These are phyloP conservation scores for Malassezia yamatoensis DNA, from an alignment of 1,284 basidiomycete genomes.

Conservation along the genomic window DNA sequence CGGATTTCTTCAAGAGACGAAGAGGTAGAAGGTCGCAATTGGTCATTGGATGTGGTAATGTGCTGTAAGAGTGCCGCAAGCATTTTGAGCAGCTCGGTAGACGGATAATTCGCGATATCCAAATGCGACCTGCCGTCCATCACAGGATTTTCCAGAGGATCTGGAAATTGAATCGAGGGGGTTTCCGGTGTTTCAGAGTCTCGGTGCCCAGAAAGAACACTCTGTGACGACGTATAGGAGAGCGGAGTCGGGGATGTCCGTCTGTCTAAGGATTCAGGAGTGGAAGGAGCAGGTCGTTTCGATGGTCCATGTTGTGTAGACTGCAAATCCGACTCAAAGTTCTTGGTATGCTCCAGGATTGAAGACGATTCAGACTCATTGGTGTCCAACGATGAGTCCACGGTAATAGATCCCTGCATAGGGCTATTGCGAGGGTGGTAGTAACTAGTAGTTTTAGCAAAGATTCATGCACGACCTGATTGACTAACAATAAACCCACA, in stretches of 20 bases:
- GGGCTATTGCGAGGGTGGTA: too few relatives aligned
- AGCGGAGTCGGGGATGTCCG: background rate
- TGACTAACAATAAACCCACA: too few relatives aligned
- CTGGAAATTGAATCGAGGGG: background rate
- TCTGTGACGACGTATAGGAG: background rate
- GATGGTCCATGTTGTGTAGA: too few relatives aligned
- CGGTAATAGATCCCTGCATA: too few relatives aligned
- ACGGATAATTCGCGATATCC: constrained; percentile 55
- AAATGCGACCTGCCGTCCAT: constrained; percentile 45
- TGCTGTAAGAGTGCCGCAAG: constrained; percentile 82
- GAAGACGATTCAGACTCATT: too few relatives aligned
- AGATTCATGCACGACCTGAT: too few relatives aligned
- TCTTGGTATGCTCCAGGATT: too few relatives aligned
- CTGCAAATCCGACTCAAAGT: too few relatives aligned
- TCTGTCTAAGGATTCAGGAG: too few relatives aligned
- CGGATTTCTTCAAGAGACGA: constrained; percentile 16
- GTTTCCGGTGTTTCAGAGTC: background rate
- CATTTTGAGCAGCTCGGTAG: constrained; percentile 64
- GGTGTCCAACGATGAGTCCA: too few relatives aligned
- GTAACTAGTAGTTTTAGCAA: too few relatives aligned
- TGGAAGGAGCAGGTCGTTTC: too few relatives aligned
- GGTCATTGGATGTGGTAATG: constrained; percentile 84
- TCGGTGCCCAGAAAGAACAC: background rate
- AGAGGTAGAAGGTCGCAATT: constrained; percentile 31
- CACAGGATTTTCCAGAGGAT: background rate